Conservation (phyloP, 148 eudicot genomes). For the Camellia japonica region DNA sequence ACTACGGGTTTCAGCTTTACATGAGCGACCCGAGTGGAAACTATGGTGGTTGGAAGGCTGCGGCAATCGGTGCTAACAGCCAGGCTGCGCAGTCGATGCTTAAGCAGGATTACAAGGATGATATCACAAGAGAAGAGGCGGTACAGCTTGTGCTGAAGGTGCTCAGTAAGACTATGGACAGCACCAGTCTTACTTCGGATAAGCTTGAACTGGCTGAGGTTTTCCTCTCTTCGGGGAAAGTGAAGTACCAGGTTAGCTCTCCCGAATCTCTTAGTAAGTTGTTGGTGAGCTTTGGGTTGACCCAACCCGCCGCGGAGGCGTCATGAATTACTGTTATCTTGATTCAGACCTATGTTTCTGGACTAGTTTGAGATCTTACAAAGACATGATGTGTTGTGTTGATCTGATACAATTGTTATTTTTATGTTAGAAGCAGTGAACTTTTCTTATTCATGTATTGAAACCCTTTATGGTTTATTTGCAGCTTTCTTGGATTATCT, state of each 20-base stretch:
- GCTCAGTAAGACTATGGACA: constrained; percentile 95
- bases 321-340: constrained; percentile 22
- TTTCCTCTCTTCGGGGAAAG: constrained; percentile 67
- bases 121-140: constrained; percentile 79
- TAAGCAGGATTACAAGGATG: constrained; percentile 95
- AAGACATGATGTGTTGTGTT: no score
- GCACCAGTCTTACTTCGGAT: constrained; percentile 89
- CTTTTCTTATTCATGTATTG: neutral
- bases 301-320: constrained; percentile 69
- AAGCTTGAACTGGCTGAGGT: constrained; percentile 94
- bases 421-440: neutral
- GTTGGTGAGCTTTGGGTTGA: constrained; percentile 64
- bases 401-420: no score
- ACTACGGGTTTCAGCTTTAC: constrained; percentile 80
- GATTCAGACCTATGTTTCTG: neutral
- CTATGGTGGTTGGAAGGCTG: constrained; percentile 93
- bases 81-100: constrained; percentile 99
- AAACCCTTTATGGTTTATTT: neutral
- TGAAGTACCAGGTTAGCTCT: constrained; percentile 82
- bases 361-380: neutral
- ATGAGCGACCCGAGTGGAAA: constrained; percentile 94
- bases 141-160: constrained; percentile 87
- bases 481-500: neutral
- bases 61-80: constrained; percentile 82
- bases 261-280: constrained; percentile 69